Base-by-base conservation (phyloP, 129 eudicot genomes). In the Centrapalus pauciflorus region DNA sequence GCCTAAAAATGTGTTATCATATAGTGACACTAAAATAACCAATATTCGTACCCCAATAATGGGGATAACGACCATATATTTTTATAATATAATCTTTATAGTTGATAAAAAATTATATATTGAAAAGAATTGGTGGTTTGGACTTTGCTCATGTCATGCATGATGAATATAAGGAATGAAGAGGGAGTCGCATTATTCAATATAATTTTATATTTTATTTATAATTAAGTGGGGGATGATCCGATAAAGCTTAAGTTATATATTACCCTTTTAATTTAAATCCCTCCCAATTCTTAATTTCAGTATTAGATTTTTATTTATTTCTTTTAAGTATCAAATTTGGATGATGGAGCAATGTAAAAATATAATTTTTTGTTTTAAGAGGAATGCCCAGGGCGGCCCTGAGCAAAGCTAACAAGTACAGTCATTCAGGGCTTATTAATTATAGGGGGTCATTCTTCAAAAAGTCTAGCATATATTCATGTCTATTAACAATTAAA, bases 131-230 rank as follows among this genome's bases (percentile, higher is more conserved):
- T 46, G 74, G 61, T 75, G 74, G 54, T 40, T 56, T 17, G 55
- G 43, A 21, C 20, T 45, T 75, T 75, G 79, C 74, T 71, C 37
- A 77, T 71, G 82, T 77, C 82, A 77, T 72, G 82, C 61, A 45
- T 71, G 82, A 77, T 71, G 82, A 71, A 65, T 70, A 1, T 27
- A 34, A 45, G 46, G 45, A 17, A 23, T 65, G 38, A 67, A 67
- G 45, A 52, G 77, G 62, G 60, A 32, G 29, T 23, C 54, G 48
- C 58, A 77, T 64, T 65, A 61, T 34, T 65, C 38, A 20, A 34
- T 72, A 61, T 61, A 48, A 33, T 46, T 33, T 7, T 46, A 60
- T 23, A 11, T 16, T 34, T 68, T 69, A 46, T 69, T 69, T 55
- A 12, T 35, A 29, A 64, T 59, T 29, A 69, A 51, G 65, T 69